Base-by-base conservation (phyloP, 2,329 filamentous ascomycete genomes). In the Emmonsiellopsis sp. region DNA sequence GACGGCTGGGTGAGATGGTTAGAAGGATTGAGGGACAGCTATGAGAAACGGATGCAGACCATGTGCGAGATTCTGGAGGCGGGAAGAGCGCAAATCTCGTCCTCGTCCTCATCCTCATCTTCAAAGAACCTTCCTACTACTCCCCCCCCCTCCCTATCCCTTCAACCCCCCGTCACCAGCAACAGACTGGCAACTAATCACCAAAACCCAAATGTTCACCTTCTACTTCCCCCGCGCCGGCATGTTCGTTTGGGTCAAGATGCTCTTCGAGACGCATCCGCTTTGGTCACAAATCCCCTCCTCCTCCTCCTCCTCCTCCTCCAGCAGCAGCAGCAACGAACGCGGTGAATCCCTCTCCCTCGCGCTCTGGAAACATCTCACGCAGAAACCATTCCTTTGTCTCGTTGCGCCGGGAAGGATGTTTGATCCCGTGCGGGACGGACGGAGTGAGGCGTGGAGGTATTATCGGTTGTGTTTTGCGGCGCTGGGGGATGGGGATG, bases 1-100 rank as follows among this genome's bases (percentile, higher is more conserved):
- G 83, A 84, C 56, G 91, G 91, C 58, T 96, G 89, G 89, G 85
- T 95, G 11, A 85, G 88, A 59, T 96, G 91, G 91, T 82, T 96
- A 26, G 86, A 85, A 56, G 89, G 90, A 7, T 79, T 96, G 11
- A 82, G 90, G 30, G 88, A 86, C 54, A 81, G 83, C 62, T 96
- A 96, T 71, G 88, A 95, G 73, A 78, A 84, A 41, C 83, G 91
- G 55, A 95, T 95, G 89, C 80, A 80, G 62, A 72, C 75, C 58
- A 94, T 95, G 89, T 87, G 85, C 70, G 73, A 73, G 7, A 78
- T 82, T 51, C 80, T 96, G 11, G 86, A 93, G 63, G 79, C 81
- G 5, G 81, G 85, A 52, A 78, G 82, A 43, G 80, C 79, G 62
- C 70, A 26, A 5, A 26, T 26, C 20, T 26, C 20, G 20, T 26